Evolutionary conservation across 495 filamentous ascomycete species (phyloP).

Genomic region (Penicillium robsamsonii): DNA sequence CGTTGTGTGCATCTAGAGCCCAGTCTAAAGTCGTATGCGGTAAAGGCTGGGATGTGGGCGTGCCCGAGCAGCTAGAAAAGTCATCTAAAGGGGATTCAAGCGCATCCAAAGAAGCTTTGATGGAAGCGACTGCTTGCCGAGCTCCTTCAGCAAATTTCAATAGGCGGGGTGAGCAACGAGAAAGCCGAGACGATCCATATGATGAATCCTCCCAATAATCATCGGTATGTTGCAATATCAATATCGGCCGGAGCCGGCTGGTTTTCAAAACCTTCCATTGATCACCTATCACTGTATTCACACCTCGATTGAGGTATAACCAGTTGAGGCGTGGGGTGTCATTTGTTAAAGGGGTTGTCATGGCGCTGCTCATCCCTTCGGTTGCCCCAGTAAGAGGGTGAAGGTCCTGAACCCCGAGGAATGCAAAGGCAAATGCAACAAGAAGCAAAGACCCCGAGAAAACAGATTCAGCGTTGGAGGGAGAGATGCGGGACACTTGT

Average conservation of each 20-base stretch:
- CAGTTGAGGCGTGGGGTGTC: conserved; percentile 3
- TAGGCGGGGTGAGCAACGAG: conserved; percentile 9
- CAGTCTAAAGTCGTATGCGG: neutral
- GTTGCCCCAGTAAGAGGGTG: neutral
- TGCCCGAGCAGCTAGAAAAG: conserved; percentile 5
- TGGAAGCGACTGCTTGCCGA: conserved; percentile 3
- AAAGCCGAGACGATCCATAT: conserved; percentile 8
- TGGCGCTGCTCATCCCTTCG: neutral
- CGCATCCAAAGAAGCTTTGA: conserved; percentile 1
- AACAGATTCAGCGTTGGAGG: conserved; percentile 4
- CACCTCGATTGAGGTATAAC: conserved; percentile 13
- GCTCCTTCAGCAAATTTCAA: conserved; percentile 10
- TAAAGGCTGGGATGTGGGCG: conserved; percentile 10
- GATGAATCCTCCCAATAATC: conserved; percentile 7
- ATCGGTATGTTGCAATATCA: conserved; percentile 6
- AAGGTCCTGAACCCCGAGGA: neutral
- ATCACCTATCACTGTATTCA: conserved; percentile 3
- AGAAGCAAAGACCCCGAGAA: conserved; percentile 7
- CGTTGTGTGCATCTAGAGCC: neutral
- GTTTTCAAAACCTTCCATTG: conserved; percentile 11
- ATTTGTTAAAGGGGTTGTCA: conserved; percentile 3
- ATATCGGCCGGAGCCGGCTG: conserved; percentile 8
- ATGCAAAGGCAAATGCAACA: neutral
- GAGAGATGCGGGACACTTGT: conserved; percentile 1
- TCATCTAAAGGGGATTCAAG: neutral